phyloP scores from a whole-genome alignment of 2,329 filamentous ascomycete species.

The Microsporum ferrugineum region DNA sequence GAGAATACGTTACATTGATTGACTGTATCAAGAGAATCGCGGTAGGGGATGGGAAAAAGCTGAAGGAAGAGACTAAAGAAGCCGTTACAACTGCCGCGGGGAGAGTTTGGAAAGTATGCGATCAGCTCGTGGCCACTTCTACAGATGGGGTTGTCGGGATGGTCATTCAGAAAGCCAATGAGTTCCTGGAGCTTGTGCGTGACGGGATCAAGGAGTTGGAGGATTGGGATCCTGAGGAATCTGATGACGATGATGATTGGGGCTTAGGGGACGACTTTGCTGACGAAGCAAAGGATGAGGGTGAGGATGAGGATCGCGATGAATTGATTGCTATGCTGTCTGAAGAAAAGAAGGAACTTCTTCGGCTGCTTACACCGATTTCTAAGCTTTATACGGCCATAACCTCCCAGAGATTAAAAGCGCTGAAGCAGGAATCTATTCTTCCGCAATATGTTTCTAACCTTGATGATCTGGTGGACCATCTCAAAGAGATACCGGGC shows the following conservation, averaged over 20 bases:
- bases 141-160: slow-evolving; percentile 58
- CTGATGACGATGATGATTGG: slow-evolving; percentile 42
- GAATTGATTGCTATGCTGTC: slow-evolving; percentile 25
- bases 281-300: slow-evolving; percentile 13
- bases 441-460: slow-evolving; percentile 16
- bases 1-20: slow-evolving; percentile 52
- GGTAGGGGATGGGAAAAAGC: slow-evolving; percentile 20
- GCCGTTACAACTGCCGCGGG: slow-evolving; percentile 58
- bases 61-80: slow-evolving; percentile 32
- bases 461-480: slow-evolving; percentile 27
- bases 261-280: slow-evolving; percentile 12
- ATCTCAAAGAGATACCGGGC: slow-evolving; percentile 29
- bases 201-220: slow-evolving; percentile 79
- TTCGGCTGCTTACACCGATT: slow-evolving; percentile 35
- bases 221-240: slow-evolving; percentile 70
- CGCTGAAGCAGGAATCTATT: slow-evolving; percentile 15
- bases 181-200: slow-evolving; percentile 62
- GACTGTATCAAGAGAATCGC: slow-evolving; percentile 45
- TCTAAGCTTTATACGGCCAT: slow-evolving; percentile 36
- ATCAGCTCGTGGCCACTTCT: slow-evolving; percentile 55
- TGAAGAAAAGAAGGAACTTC: slow-evolving; percentile 31
- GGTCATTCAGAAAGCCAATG: slow-evolving; percentile 58
- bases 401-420: slow-evolving; percentile 31
- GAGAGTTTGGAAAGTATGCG: slow-evolving; percentile 73
- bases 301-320: slow-evolving; percentile 18